These are phyloP conservation scores for Sporodiniella umbellata DNA, from an alignment of 371 early-diverging fungal species.

Conservation along the genomic window DNA sequence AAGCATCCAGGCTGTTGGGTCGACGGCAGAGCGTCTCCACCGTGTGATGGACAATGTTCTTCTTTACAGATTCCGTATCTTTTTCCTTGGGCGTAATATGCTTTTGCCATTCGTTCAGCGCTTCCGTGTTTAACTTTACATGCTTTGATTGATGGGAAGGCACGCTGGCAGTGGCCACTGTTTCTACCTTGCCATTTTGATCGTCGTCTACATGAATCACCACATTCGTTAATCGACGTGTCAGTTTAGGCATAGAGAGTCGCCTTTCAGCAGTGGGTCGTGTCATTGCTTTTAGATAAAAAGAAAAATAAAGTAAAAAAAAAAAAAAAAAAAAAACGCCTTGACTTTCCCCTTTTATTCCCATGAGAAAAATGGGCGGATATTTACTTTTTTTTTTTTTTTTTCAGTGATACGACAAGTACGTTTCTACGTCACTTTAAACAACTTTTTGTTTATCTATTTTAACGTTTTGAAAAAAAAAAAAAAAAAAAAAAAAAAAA, in stretches of 20 bases:
- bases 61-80: conserved; percentile 11
- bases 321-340: background rate
- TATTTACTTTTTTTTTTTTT: no score
- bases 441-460: no score
- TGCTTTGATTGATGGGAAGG: conserved; percentile 21
- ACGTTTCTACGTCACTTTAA: no score
- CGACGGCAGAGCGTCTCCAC: conserved; percentile 79
- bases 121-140: conserved; percentile 4
- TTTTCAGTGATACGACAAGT: no score
- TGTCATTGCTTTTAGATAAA: conserved; percentile 9
- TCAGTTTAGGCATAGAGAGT: conserved; percentile 30
- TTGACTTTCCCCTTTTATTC: background rate
- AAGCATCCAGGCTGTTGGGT: conserved; percentile 77
- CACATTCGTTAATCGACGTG: conserved; percentile 28
- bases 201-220: conserved; percentile 22
- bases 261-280: conserved; percentile 21
- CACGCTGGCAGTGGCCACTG: conserved; percentile 17
- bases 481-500: no score
- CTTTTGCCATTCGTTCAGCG: conserved; percentile 13
- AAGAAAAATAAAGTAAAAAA: background rate
- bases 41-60: conserved; percentile 69
- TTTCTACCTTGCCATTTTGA: conserved; percentile 13
- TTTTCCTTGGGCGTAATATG: conserved; percentile 10
- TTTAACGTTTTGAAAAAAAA: no score
- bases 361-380: no score